These are phyloP conservation scores for Tulasnella sp. DNA, from an alignment of 768 basidiomycete genomes.

Conservation along the genomic window DNA sequence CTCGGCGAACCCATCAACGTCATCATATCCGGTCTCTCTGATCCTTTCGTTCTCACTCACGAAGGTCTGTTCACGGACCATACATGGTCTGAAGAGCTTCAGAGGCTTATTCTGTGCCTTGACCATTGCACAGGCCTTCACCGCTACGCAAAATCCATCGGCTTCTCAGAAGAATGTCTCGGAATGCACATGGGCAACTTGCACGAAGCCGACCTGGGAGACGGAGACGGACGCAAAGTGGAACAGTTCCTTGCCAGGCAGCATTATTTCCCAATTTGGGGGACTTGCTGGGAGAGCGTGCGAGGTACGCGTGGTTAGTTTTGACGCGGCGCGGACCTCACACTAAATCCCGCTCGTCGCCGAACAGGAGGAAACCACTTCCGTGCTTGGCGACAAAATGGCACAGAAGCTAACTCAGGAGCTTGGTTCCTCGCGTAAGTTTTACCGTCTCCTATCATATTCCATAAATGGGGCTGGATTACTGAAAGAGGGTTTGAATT, in stretches of 20 bases:
- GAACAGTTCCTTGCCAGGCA: constrained; percentile 75
- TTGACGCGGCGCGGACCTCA: constrained; percentile 1
- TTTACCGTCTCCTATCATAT: neutral
- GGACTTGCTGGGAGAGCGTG: constrained; percentile 86
- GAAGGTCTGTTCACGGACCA: constrained; percentile 66
- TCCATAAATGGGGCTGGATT: neutral
- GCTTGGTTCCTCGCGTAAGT: constrained; percentile 84
- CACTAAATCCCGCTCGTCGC: constrained; percentile 20
- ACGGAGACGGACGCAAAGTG: constrained; percentile 65
- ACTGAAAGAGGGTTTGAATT: neutral
- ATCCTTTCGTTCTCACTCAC: constrained; percentile 76
- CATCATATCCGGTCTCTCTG: constrained; percentile 73
- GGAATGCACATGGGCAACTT: constrained; percentile 71
- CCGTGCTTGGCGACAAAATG: constrained; percentile 86
- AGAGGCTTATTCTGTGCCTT: constrained; percentile 16
- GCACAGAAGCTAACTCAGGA: constrained; percentile 61
- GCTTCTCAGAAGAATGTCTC: constrained; percentile 77
- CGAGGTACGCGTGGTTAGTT: constrained; percentile 44
- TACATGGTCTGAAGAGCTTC: constrained; percentile 42
- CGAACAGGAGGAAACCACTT: constrained; percentile 77
- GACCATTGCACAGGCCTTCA: neutral
- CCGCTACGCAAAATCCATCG: constrained; percentile 56
- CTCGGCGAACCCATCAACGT: constrained; percentile 80
- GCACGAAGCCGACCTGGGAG: constrained; percentile 79
- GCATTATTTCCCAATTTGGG: constrained; percentile 67